Evolutionary conservation across 2,329 filamentous ascomycete genomes (phyloP).

Genomic region (Penicillium nordicum): DNA sequence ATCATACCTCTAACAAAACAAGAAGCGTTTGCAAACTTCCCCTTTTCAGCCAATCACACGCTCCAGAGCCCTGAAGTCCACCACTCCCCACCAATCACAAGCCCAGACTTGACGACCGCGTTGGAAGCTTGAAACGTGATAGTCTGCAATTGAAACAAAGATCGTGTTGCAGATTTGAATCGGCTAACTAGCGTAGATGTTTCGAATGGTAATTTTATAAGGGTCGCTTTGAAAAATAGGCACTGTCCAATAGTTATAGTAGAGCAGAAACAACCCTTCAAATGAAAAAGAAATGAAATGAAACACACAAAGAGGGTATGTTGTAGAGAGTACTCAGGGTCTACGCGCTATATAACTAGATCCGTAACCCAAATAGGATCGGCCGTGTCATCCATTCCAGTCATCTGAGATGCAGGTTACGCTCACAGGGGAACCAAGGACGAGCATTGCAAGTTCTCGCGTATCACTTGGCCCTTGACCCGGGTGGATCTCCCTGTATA

Average conservation of each 20-base stretch:
- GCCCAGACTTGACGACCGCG: slow-evolving; percentile 1
- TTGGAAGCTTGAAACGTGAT: slow-evolving; percentile 22
- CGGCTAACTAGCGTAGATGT: background rate
- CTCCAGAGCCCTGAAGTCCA: slow-evolving; percentile 9
- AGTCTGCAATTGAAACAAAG: slow-evolving; percentile 20
- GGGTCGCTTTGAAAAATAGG: background rate
- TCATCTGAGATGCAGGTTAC: slow-evolving; percentile 6
- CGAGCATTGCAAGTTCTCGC: slow-evolving; percentile 8
- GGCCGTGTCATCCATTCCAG: slow-evolving; percentile 20
- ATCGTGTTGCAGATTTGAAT: slow-evolving; percentile 17
- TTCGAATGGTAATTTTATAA: background rate
- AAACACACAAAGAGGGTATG: background rate
- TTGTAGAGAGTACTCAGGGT: background rate
- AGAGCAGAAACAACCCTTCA: background rate
- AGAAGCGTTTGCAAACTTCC: background rate
- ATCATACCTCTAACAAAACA: background rate
- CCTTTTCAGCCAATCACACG: slow-evolving; percentile 16
- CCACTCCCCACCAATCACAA: slow-evolving; percentile 19
- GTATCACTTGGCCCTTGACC: slow-evolving; percentile 5
- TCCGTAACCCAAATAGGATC: slow-evolving; percentile 11
- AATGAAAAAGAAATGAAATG: background rate
- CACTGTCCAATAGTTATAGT: background rate
- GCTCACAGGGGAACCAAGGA: slow-evolving; percentile 1
- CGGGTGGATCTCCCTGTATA: background rate
- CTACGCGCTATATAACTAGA: slow-evolving; percentile 23